phyloP scores from a whole-genome alignment of 257 asterid species.

The Salvia rosmarinus region DNA sequence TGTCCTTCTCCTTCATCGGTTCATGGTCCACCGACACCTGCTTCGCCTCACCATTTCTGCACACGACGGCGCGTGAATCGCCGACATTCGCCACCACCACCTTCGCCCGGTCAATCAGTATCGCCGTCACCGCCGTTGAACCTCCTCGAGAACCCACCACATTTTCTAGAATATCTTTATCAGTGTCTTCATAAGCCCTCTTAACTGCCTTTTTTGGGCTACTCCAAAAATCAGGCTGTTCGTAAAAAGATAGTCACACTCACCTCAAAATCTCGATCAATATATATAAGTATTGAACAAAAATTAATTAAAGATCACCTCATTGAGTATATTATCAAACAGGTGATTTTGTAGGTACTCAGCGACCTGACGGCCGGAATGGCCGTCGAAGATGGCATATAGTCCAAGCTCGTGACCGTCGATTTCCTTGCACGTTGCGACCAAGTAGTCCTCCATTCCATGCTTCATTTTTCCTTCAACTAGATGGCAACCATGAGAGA shows the following conservation, averaged over 20 bases:
- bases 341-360: constrained; percentile 51
- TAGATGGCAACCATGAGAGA: constrained; percentile 46
- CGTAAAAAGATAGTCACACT: too few relatives aligned
- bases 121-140: constrained; percentile 55
- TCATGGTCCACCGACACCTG: constrained; percentile 51
- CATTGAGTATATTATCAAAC: constrained; percentile 46
- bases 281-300: not conserved
- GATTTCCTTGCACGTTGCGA: constrained; percentile 36
- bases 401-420: constrained; percentile 46
- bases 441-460: constrained; percentile 58
- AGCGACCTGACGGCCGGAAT: constrained; percentile 48
- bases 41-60: constrained; percentile 38
- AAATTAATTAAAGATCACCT: constrained; percentile 29
- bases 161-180: constrained; percentile 43
- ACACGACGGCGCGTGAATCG: constrained; percentile 53
- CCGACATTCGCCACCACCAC: constrained; percentile 59
- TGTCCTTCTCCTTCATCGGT: constrained; percentile 43
- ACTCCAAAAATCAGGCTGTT: constrained; percentile 50
- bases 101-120: constrained; percentile 41
- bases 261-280: too few relatives aligned
- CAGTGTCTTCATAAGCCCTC: constrained; percentile 43
- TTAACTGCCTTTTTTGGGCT: constrained; percentile 39
- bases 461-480: constrained; percentile 58
- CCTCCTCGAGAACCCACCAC: constrained; percentile 52
- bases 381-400: constrained; percentile 62